Percentiles rank a stretch among this genome's conserved stretches.
These are phyloP conservation scores for Coniferiporia weirii DNA, from an alignment of 1,284 basidiomycete genomes.

Conservation along the genomic window DNA sequence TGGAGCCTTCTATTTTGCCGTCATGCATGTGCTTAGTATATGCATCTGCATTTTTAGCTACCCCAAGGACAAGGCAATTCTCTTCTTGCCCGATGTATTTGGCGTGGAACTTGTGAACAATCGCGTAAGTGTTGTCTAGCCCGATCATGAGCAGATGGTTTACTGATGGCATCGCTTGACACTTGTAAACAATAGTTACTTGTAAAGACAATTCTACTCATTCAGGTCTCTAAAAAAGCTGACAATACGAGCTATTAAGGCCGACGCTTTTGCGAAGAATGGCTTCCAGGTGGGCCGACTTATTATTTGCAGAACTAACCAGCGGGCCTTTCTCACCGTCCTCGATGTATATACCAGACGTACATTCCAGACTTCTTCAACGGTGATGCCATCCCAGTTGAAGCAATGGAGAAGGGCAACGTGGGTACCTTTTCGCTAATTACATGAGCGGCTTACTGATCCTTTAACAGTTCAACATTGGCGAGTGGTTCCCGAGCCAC, in stretches of 20 bases:
- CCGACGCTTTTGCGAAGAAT: slow-evolving; percentile 69
- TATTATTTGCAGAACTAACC: background rate
- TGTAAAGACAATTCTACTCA: background rate
- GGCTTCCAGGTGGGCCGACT: slow-evolving; percentile 52
- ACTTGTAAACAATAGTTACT: background rate
- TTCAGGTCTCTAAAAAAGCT: background rate
- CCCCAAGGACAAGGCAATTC: slow-evolving; percentile 51
- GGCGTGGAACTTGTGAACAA: slow-evolving; percentile 56
- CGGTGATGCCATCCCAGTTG: slow-evolving; percentile 48
- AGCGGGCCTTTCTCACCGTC: background rate
- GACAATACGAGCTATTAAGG: slow-evolving; percentile 21
- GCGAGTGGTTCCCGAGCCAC: slow-evolving; percentile 48
- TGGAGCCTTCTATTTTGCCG: background rate
- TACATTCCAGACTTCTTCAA: slow-evolving; percentile 55
- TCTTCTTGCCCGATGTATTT: slow-evolving; percentile 60
- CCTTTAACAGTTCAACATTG: slow-evolving; percentile 35
- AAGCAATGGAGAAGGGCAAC: slow-evolving; percentile 31
- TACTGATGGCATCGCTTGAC: background rate
- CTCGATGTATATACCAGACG: slow-evolving; percentile 28
- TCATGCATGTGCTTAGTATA: background rate
- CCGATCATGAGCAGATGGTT: background rate
- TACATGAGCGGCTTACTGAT: background rate
- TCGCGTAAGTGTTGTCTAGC: slow-evolving; percentile 29
- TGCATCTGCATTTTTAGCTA: slow-evolving; percentile 26
- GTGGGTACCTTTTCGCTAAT: slow-evolving; percentile 26